Base-by-base conservation (phyloP, 306 rosid genomes). In the Gleditsia sinensis region DNA sequence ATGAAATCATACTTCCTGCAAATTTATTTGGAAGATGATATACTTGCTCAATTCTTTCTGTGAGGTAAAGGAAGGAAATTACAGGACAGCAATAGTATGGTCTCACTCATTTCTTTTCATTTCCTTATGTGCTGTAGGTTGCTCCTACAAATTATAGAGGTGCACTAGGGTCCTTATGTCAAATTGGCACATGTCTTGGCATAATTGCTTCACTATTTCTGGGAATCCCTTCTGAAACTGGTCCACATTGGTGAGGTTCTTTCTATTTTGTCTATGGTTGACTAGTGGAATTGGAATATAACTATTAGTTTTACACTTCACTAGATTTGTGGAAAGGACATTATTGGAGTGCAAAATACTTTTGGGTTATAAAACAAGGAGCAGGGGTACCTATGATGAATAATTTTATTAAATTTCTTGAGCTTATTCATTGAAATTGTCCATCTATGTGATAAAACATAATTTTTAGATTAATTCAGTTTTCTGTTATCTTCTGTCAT, bases 101-200 rank as follows among this genome's bases (percentile, higher is more conserved):
- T 53, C 55, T 68, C 33, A n/a, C 59, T 78, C 50, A 23, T 46
- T 49, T 32, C 46, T 69, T 53, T 50, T 39, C 45, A 43, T 55
- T 71, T 34, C 27, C 32, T 34, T 42, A 51, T 57, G 7, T 66
- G 70, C 42, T 77, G 75, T 83, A 93, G 98, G 89, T 93, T 83
- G 89, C 96, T 76, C 96, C 97, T 69, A 93, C 98, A 28, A 91
- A 86, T 80, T 87, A 87, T 73, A 84, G 98, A 77, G 98, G 98
- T 63, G 82, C 98, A 69, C 82, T 93, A 7, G 98, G 98, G 75
- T 72, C 90, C 40, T 69, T 93, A 48, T 84, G 95, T 80, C 98
- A 93, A 83, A 87, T 93, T 65, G 96, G 95, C 45, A 88, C 95
- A n/a, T 93, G 98, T 69, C 93, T 90, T 65, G 98, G 98, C 66